Percentiles rank a stretch among this genome's conserved stretches.
Conservation (phyloP, 2,329 filamentous ascomycete species). For the Botryotinia narcissicola region DNA sequence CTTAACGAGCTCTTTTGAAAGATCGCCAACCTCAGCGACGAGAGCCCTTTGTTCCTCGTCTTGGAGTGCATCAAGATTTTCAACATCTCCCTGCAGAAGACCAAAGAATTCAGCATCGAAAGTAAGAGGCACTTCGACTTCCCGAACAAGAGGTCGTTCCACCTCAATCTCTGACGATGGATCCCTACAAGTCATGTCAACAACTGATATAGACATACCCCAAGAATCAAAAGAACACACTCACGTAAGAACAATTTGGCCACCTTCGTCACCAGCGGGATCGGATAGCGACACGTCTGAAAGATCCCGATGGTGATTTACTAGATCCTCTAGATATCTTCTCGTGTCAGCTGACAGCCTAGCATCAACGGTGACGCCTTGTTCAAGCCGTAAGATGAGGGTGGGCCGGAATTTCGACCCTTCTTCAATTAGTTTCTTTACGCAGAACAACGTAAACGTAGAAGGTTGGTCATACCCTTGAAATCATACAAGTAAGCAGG, state of each 20-base stretch:
- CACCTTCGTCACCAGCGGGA: neutral
- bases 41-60: slow-evolving; percentile 59
- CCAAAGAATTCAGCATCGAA: slow-evolving; percentile 80
- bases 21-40: slow-evolving; percentile 57
- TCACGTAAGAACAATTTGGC: neutral
- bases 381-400: slow-evolving; percentile 64
- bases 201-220: neutral
- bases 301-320: slow-evolving; percentile 12
- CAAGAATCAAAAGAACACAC: neutral
- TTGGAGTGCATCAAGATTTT: slow-evolving; percentile 62
- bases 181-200: neutral
- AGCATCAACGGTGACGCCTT: slow-evolving; percentile 67
- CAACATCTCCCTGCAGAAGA: slow-evolving; percentile 68
- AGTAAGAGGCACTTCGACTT: slow-evolving; percentile 71
- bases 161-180: neutral
- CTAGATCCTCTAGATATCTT: slow-evolving; percentile 59
- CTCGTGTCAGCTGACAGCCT: slow-evolving; percentile 56
- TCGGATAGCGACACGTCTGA: neutral
- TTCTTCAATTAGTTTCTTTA: slow-evolving; percentile 13
- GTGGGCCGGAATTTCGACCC: slow-evolving; percentile 59
- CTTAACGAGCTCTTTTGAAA: slow-evolving; percentile 61
- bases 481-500: slow-evolving; percentile 52
- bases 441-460: neutral
- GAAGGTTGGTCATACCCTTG: slow-evolving; percentile 43
- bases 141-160: slow-evolving; percentile 36